Evolutionary conservation across 306 rosid species (phyloP), one percentile per base, ranked within the genome.

Genomic region (Ziziphus jujuba): DNA sequence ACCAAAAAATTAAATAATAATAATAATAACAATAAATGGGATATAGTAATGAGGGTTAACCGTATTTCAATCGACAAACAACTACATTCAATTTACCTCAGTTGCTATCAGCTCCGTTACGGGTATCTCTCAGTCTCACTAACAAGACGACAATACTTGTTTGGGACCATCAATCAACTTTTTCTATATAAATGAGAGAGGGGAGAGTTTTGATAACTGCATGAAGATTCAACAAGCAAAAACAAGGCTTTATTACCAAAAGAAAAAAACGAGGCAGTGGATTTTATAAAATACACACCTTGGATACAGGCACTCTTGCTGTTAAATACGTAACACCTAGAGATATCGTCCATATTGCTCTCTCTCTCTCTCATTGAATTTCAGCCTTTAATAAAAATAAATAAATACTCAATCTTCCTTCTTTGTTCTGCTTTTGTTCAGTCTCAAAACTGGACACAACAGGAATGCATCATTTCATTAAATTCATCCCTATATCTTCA

Each of bases 391-490:
- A 11, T 45, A 0, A 54, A 61, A 21, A 11, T 45, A 0, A 54
- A 61, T 70, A 76, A 73, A 63, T 78, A 71, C 60, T 52, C 25
- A 55, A 71, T 58, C 49, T 40, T 65, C 34, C 35, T 33, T 45
- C 12, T 35, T 47, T 33, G 54, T 56, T 49, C 19, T 67, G 62
- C 38, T 34, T 48, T 53, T 69, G 44, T 70, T 53, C 48, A 70
- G 78, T 80, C 70, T 63, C 72, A 66, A n/a, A 61, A 58, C 77
- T 63, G 84, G 73, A 67, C 72, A 56, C 15, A 20, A 40, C 11
- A 52, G 58, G 43, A 57, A 57, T 69, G 51, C 21, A 23, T 47
- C 25, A 34, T 66, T 70, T 63, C 58, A 64, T 65, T 76, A 77
- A 40, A 68, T 62, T 72, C 77, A 59, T 28, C 76, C 67, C 80